A percentile compares a stretch with the other conserved stretches of the same genome.
These are phyloP conservation scores for Ophiostoma tasmaniense DNA, from an alignment of 2,329 filamentous ascomycete genomes.

Conservation along the genomic window DNA sequence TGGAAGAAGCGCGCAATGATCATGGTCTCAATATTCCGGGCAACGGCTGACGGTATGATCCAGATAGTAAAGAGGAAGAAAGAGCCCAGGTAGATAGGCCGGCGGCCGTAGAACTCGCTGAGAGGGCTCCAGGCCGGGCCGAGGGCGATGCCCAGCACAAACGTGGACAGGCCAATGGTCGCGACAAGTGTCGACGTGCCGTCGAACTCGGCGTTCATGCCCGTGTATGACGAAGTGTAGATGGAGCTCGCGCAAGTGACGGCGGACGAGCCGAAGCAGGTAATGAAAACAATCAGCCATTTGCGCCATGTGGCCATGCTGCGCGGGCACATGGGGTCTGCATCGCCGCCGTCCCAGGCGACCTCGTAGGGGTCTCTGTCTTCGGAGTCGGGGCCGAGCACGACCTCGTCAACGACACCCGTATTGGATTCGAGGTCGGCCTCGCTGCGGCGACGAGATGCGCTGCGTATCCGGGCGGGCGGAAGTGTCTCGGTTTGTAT, in stretches of 20 bases:
- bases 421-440: constrained; percentile 5
- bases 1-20: constrained; percentile 70
- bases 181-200: constrained; percentile 61
- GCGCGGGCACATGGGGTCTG: constrained; percentile 66
- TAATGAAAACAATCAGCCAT: constrained; percentile 70
- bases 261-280: constrained; percentile 66
- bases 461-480: neutral
- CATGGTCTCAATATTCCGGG: constrained; percentile 73
- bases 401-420: constrained; percentile 4
- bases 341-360: constrained; percentile 60
- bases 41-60: constrained; percentile 72
- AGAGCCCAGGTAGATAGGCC: constrained; percentile 69
- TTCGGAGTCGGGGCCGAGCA: neutral
- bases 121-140: constrained; percentile 58
- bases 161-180: constrained; percentile 72
- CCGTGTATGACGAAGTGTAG: constrained; percentile 73
- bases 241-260: constrained; percentile 73
- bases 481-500: neutral
- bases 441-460: neutral
- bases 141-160: constrained; percentile 65
- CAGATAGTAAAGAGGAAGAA: constrained; percentile 70
- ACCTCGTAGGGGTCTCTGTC: constrained; percentile 50
- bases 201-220: constrained; percentile 67
- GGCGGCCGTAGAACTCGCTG: constrained; percentile 72
- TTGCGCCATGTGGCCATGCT: constrained; percentile 58